Evolutionary conservation across 2,329 filamentous ascomycete genomes (phyloP), one percentile per base, ranked within the genome.

Genomic region (Hymenoscyphus infarciens): DNA sequence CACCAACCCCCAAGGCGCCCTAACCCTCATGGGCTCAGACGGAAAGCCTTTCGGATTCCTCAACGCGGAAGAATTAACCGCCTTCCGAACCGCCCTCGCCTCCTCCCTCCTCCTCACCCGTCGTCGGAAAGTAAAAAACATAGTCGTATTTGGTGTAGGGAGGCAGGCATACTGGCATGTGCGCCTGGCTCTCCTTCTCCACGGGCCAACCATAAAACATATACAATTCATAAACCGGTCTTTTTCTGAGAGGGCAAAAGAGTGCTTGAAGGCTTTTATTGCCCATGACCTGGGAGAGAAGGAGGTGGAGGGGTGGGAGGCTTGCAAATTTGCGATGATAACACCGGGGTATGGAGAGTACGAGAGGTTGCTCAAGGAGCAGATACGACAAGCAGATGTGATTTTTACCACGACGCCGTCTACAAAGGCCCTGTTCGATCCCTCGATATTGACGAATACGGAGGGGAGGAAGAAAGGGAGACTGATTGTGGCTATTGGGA

Each of bases 101-200:
- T 89, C 88, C 3, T 84, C 88, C 60, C 86, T 87, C 29, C 80
- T 92, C 0, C 80, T 92, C 38, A 75, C 77, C 22, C 83, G 82
- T 42, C 90, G 94, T 61, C 80, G 83, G 61, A 83, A 83, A 31
- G 88, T 96, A 52, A 87, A 88, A 72, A 91, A 87, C 15, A 73
- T 97, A 11, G 87, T 89, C 15, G 88, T 96, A 60, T 98, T 97
- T 74, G 94, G 94, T 27, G 88, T 89, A 38, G 94, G 94, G 55
- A 87, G 89, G 69, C 93, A 97, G 78, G 94, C 94, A 13, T 96
- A 94, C 78, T 98, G 93, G 93, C 94, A 97, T 74, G 86, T 96
- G 53, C 88, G 92, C 0, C 83, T 98, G 4, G 88, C 93, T 0
- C 82, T 98, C 11, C 82, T 94, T 66, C 81, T 95, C 57, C 88